Base-by-base conservation (phyloP, 305 asterid species). In the Plantago rigida region DNA sequence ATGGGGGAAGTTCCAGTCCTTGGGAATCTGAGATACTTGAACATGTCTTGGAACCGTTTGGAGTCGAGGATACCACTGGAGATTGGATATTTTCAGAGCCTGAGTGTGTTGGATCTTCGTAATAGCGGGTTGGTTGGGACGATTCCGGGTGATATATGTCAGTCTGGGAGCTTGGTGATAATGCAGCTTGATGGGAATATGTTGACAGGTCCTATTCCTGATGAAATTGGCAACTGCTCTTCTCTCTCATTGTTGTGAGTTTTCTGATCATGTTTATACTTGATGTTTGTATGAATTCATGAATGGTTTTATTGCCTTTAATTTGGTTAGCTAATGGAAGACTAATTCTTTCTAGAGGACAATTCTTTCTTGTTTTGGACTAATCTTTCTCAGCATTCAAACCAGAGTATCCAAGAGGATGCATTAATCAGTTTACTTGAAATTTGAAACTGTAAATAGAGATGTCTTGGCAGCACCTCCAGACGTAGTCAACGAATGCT, bases 171-270 rank as follows among this genome's bases (percentile, higher is more conserved):
- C 84, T 70, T 92, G 71, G 84, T 74, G 13, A 85, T 92, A 48
- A 90, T 92, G 64, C 99, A 92, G 70, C 91, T 92, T 41, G 99
- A 92, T 81, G 97, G 83, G 11, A 92, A 92, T 69, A 77, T 79
- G 12, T 69, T 92, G 64, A 77, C 83, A 13, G 97, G 96, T 17
- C 76, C 79, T 4, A 78, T 92, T 64, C 99, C 99, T 52, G 56
- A 67, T 28, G 94, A 83, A 59, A 83, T 92, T 3, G 95, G 91
- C 56, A 84, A 92, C 70, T 92, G 99, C 61, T 83, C 99, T 13
- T 82, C 95, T 4, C 95, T 92, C 54, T 77, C 68, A 77, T 75
- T 88, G 67, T 75, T 92, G 97, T 92, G 80, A 89, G 99, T 78
- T 67, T 54, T 52, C 29, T 1, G 26, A 22, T 22, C 26, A 1